These are phyloP conservation scores for Oldenlandia corymbosa DNA, from an alignment of 257 asterid species.

Conservation along the genomic window DNA sequence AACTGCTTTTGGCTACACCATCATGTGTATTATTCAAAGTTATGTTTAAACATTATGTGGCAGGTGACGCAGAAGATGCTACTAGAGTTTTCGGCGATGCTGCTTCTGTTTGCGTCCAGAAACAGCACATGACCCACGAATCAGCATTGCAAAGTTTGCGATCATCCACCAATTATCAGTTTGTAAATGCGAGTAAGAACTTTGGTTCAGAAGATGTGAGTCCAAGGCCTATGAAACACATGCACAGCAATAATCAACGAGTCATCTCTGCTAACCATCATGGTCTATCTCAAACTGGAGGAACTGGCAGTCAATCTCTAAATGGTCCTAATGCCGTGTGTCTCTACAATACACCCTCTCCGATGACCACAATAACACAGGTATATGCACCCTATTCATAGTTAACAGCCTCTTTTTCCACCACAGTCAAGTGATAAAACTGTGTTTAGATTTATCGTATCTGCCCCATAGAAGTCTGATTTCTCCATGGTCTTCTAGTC, in stretches of 20 bases:
- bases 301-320: slow-evolving; percentile 39
- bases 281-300: slow-evolving; percentile 36
- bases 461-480: too few species aligned
- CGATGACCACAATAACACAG: slow-evolving; percentile 67
- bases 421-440: too few species aligned
- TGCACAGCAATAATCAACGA: slow-evolving; percentile 46
- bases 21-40: background rate
- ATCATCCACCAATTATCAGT: slow-evolving; percentile 46
- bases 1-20: background rate
- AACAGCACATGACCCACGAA: slow-evolving; percentile 54
- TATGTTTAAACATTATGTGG: background rate
- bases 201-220: slow-evolving; percentile 59
- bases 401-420: too few species aligned
- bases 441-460: too few species aligned
- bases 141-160: slow-evolving; percentile 41
- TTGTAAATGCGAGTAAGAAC: slow-evolving; percentile 34
- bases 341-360: slow-evolving; percentile 86
- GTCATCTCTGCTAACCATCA: slow-evolving; percentile 66
- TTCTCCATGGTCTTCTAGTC: too few species aligned
- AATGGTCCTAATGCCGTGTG: slow-evolving; percentile 49
- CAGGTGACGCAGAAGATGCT: slow-evolving; percentile 98
- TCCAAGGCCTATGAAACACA: slow-evolving; percentile 60
- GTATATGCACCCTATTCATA: too few species aligned
- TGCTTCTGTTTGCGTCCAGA: slow-evolving; percentile 65
- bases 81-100: slow-evolving; percentile 72